Base-by-base conservation (phyloP, 2,329 filamentous ascomycete species). In the Cercospora sesami region DNA sequence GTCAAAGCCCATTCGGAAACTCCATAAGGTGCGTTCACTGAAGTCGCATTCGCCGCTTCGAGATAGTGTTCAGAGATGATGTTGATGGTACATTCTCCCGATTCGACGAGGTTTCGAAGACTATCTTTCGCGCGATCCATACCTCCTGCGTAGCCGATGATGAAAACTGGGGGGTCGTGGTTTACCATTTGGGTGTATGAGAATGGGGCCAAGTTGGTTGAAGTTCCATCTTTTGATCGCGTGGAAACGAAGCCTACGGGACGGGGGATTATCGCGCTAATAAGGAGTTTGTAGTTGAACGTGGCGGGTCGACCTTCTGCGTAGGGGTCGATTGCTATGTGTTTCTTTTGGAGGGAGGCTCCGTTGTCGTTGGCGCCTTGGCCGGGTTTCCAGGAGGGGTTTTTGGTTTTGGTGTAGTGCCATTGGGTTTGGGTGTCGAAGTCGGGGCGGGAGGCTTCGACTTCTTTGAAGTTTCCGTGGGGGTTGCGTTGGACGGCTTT, bases 261-360 rank as follows among this genome's bases (percentile, higher is more conserved):
- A 12, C 94, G 87, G 0, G 94, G 94, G 16, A 93, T 86, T 72
- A 97, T 87, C 71, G 88, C 89, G 18, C 89, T 91, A 79, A 97
- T 96, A 69, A 97, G 84, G 14, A 97, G 86, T 81, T 96, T 97
- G 86, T 98, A 97, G 85, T 97, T 97, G 81, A 86, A 88, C 1
- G 83, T 81, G 0, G 87, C 81, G 0, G 88, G 85, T 0, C 94
- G 86, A 33, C 89, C 91, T 30, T 88, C 82, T 65, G 85, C 90
- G 78, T 94, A 89, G 0, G 94, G 94, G 79, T 97, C 90, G 74
- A 97, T 96, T 76, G 89, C 83, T 71, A 94, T 80, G 81, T 97
- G 92, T 1, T 82, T 78, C 68, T 87, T 86, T 64, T 82, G 77
- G 70, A 86, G 75, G 65, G 80, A 79, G 60, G 81, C 81, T 12